These are phyloP conservation scores for Rhynchospora tenuis DNA, from an alignment of 176 grass and related monocot genomes.

Conservation along the genomic window DNA sequence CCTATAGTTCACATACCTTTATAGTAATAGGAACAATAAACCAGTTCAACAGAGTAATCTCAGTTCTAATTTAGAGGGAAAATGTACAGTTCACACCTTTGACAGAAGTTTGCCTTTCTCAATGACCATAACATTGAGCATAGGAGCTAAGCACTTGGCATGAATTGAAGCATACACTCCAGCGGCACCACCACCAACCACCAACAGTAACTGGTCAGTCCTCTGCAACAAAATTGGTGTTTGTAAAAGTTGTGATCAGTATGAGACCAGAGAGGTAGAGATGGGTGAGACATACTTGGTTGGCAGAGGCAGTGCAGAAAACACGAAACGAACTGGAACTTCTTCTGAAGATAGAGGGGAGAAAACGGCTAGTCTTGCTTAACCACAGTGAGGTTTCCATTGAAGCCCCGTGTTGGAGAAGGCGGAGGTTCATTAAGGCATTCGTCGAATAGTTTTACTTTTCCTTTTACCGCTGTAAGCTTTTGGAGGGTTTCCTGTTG, in stretches of 20 bases:
- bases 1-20: slow-evolving; percentile 24
- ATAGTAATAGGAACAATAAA: background rate
- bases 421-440: slow-evolving; percentile 37
- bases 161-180: slow-evolving; percentile 87
- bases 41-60: background rate
- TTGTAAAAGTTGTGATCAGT: background rate
- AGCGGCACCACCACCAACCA: slow-evolving; percentile 81
- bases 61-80: background rate
- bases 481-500: background rate
- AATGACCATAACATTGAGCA: slow-evolving; percentile 61
- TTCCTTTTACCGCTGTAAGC: background rate
- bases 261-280: background rate
- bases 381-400: slow-evolving; percentile 1
- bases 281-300: slow-evolving; percentile 23
- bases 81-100: slow-evolving; percentile 35
- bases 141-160: slow-evolving; percentile 60
- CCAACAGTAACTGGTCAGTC: slow-evolving; percentile 41
- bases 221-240: background rate
- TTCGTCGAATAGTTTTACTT: slow-evolving; percentile 29
- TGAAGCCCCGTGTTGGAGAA: slow-evolving; percentile 19
- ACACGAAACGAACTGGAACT: slow-evolving; percentile 17
- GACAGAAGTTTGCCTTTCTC: slow-evolving; percentile 86
- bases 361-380: slow-evolving; percentile 19
- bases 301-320: background rate
- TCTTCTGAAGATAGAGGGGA: slow-evolving; percentile 11